Conservation (phyloP, 352 stramenopile species). For the Pythium aristosporum region DNA sequence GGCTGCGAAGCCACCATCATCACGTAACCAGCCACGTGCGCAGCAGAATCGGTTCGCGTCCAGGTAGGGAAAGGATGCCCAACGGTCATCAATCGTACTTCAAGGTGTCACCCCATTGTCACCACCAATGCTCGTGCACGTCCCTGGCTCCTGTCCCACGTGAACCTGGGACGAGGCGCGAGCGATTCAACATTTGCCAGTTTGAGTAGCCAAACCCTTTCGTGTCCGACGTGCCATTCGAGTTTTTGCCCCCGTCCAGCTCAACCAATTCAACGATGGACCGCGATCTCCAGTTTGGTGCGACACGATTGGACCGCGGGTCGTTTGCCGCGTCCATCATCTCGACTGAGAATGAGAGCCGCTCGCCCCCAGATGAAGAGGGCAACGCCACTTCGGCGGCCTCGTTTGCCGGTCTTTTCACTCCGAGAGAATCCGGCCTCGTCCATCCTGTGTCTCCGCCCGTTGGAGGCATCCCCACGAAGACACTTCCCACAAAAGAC, state of each 20-base stretch:
- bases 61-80: not conserved
- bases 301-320: conserved; percentile 9
- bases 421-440: not conserved
- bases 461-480: not conserved
- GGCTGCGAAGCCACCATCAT: not conserved
- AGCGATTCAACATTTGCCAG: not conserved
- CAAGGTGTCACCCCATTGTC: too few species aligned
- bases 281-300: conserved; percentile 20
- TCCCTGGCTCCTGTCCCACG: not conserved
- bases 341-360: conserved; percentile 14
- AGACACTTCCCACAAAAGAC: not conserved
- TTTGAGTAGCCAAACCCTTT: not conserved
- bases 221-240: not conserved
- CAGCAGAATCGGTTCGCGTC: not conserved
- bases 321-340: conserved; percentile 16
- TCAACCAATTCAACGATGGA: conserved; percentile 11
- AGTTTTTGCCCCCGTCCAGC: not conserved
- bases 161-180: not conserved
- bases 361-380: not conserved
- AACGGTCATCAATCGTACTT: too few species aligned
- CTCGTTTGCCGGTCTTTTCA: not conserved
- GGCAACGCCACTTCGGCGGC: not conserved
- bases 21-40: not conserved
- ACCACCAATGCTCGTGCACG: too few species aligned
- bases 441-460: not conserved